A percentile compares a stretch with the other conserved stretches of the same genome.
Conservation (phyloP, 768 basidiomycete genomes). For the Melanogaster broomeanus region DNA sequence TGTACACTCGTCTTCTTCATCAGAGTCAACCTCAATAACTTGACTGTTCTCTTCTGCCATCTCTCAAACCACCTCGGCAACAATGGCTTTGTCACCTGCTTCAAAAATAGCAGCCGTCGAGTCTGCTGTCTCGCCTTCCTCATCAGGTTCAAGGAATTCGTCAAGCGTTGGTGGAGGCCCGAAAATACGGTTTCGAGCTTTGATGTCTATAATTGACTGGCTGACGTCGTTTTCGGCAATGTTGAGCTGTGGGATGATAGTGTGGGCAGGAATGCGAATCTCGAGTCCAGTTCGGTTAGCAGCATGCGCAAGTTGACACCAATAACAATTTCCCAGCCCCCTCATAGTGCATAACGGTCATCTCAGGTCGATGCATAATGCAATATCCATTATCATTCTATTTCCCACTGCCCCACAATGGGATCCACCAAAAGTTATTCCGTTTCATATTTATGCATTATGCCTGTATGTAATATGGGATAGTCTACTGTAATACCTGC, state of each 20-base stretch:
- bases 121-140: background rate
- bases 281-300: background rate
- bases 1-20: too few relatives aligned
- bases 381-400: too few relatives aligned
- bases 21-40: background rate
- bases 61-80: background rate
- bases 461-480: too few relatives aligned
- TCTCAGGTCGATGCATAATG: too few relatives aligned
- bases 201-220: constrained; percentile 10
- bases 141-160: background rate
- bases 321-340: too few relatives aligned
- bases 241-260: background rate
- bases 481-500: too few relatives aligned
- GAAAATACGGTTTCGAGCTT: background rate
- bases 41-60: background rate
- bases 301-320: too few relatives aligned
- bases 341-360: too few relatives aligned
- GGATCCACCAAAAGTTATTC: too few relatives aligned
- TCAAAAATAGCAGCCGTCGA: background rate
- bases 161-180: background rate
- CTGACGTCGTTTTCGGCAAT: constrained; percentile 8
- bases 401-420: too few relatives aligned
- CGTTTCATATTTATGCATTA: too few relatives aligned
- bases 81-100: background rate
- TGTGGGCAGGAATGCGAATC: background rate